Evolutionary conservation across 2,329 filamentous ascomycete species (phyloP).

Genomic region (Didymella keratinophila): DNA sequence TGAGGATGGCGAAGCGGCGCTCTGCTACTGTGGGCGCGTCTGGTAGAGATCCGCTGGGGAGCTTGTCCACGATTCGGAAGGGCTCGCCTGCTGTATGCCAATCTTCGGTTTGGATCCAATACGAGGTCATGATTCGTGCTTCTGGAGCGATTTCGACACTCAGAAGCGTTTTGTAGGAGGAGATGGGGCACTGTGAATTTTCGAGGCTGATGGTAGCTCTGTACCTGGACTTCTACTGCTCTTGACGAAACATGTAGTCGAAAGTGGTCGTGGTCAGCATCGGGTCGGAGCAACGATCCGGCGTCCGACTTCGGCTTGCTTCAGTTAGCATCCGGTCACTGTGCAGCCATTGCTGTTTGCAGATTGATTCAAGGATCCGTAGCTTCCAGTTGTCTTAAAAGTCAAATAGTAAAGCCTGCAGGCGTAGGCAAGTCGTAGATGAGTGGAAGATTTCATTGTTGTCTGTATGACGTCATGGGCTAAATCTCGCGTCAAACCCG

Average conservation of each 20-base stretch:
- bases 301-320: slow-evolving; percentile 5
- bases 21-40: slow-evolving; percentile 11
- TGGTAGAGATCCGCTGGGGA: slow-evolving; percentile 8
- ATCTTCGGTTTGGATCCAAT: slow-evolving; percentile 21
- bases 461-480: slow-evolving; percentile 9
- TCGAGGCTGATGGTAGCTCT: too few species aligned
- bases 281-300: slow-evolving; percentile 1
- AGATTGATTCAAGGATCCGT: too few species aligned
- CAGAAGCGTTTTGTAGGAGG: neutral
- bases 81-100: slow-evolving; percentile 25
- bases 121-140: neutral
- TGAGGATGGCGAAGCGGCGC: slow-evolving; percentile 13
- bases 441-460: neutral
- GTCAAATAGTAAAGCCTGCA: too few species aligned
- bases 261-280: neutral
- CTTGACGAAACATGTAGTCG: neutral
- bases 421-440: neutral
- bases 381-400: too few species aligned
- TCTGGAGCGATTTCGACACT: neutral
- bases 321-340: neutral
- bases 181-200: too few species aligned
- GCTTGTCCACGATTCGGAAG: slow-evolving; percentile 17
- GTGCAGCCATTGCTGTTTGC: too few species aligned
- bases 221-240: neutral
- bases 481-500: neutral